Conservation (phyloP, 805 yeast species). For the Wickerhamiella australiensis region DNA sequence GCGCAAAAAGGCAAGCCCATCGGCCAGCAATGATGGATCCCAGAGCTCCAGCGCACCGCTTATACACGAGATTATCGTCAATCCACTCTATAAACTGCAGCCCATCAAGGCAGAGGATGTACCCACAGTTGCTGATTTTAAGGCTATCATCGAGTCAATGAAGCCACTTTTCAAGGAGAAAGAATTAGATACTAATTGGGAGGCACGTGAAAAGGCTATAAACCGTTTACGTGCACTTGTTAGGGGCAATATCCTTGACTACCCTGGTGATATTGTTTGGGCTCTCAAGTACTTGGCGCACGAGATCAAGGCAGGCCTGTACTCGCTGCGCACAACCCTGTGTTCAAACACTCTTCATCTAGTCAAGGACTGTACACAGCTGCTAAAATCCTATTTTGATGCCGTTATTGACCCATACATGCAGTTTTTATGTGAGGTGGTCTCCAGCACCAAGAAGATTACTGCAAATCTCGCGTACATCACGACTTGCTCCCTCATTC, state of each 20-base stretch:
- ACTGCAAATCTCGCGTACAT: constrained; percentile 40
- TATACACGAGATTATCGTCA: constrained; percentile 10
- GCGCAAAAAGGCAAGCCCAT: too few relatives aligned
- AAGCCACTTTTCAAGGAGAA: constrained; percentile 42
- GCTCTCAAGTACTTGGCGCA: constrained; percentile 39
- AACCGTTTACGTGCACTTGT: constrained; percentile 45
- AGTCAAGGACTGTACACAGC: constrained; percentile 44
- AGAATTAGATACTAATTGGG: constrained; percentile 89
- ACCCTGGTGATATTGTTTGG: constrained; percentile 28
- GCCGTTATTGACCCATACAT: constrained; percentile 38
- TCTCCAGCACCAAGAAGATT: constrained; percentile 51
- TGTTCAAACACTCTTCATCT: constrained; percentile 64
- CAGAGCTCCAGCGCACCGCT: constrained; percentile 1
- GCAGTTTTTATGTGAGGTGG: constrained; percentile 39
- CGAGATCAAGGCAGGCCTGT: constrained; percentile 50
- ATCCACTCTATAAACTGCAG: constrained; percentile 32
- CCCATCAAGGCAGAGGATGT: constrained; percentile 28
- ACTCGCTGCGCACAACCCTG: constrained; percentile 75
- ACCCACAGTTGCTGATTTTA: constrained; percentile 24
- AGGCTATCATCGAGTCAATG: constrained; percentile 26
- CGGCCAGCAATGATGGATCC: too few relatives aligned
- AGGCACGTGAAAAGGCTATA: constrained; percentile 50
- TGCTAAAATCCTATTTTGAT: constrained; percentile 23
- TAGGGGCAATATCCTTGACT: constrained; percentile 41
- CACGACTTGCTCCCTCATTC: constrained; percentile 38